These are phyloP conservation scores for Nematocida homosporus DNA, from an alignment of 371 early-diverging fungal species.

Conservation along the genomic window DNA sequence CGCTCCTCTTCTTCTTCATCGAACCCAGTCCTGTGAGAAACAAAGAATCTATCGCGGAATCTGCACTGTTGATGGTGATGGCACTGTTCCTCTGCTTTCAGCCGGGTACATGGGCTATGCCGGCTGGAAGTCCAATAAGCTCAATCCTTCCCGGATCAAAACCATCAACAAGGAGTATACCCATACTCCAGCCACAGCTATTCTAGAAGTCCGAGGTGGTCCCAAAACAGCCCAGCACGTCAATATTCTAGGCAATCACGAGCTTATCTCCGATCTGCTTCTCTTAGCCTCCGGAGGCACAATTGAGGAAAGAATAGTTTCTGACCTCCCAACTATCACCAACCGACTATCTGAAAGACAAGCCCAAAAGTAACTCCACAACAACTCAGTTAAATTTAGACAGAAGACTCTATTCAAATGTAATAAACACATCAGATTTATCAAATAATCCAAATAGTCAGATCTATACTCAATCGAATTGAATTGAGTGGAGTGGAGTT, in stretches of 20 bases:
- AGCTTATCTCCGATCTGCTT: conserved; percentile 59
- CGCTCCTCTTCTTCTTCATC: conserved; percentile 1
- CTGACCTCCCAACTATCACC: conserved; percentile 15
- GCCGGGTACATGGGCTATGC: conserved; percentile 82
- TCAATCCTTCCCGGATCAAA: conserved; percentile 76
- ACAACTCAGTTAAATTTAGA: neutral
- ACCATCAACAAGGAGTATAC: conserved; percentile 76
- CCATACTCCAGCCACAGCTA: conserved; percentile 69
- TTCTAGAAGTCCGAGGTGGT: conserved; percentile 73
- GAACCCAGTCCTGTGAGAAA: conserved; percentile 9
- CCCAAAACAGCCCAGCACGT: conserved; percentile 78
- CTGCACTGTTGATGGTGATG: conserved; percentile 72
- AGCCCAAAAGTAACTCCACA: neutral
- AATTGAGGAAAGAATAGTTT: conserved; percentile 19
- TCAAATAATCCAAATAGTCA: neutral
- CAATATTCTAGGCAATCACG: conserved; percentile 75
- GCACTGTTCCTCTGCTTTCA: conserved; percentile 80
- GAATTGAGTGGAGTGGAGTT: too few species aligned
- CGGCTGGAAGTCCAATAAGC: conserved; percentile 75
- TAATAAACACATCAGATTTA: neutral
- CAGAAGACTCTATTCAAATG: neutral
- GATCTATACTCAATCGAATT: too few species aligned
- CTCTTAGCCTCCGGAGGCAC: conserved; percentile 30
- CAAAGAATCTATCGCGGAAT: conserved; percentile 34
- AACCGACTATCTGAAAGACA: conserved; percentile 7